Evolutionary conservation across 495 filamentous ascomycete species (phyloP).

Genomic region (Hypomontagnella submonticulosa): DNA sequence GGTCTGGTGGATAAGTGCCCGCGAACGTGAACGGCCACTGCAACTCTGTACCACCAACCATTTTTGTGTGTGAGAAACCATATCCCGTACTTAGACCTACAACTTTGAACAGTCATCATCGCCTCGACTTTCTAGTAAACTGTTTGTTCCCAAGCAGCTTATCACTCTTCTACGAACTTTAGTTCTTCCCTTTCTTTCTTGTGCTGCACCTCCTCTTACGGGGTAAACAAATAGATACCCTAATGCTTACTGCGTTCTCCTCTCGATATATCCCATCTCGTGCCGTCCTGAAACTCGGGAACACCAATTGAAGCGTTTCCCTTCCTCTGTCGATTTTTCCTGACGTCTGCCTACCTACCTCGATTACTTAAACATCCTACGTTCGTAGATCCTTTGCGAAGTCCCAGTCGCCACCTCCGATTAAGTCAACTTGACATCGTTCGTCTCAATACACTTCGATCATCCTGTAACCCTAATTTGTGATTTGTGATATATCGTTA

Average conservation of each 20-base stretch:
- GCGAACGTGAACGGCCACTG: conserved; percentile 29
- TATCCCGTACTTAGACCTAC: conserved; percentile 11
- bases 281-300: conserved; percentile 24
- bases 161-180: conserved; percentile 6
- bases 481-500: conserved; percentile 37
- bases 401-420: conserved; percentile 33
- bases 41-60: conserved; percentile 28
- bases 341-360: conserved; percentile 14
- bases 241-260: conserved; percentile 16
- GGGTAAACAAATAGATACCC: conserved; percentile 3
- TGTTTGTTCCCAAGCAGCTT: conserved; percentile 15
- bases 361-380: conserved; percentile 37
- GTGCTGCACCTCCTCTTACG: neutral
- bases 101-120: conserved; percentile 13
- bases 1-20: conserved; percentile 29
- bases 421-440: conserved; percentile 22
- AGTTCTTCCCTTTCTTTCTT: conserved; percentile 3
- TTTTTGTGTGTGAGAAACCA: conserved; percentile 19
- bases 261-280: conserved; percentile 25
- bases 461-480: conserved; percentile 15
- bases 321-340: conserved; percentile 14
- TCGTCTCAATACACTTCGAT: conserved; percentile 18
- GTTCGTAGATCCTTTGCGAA: conserved; percentile 30
- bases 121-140: conserved; percentile 21
- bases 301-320: conserved; percentile 27